phyloP scores from a whole-genome alignment of 2,329 filamentous ascomycete species.

The Endoconidiophora laricicola region DNA sequence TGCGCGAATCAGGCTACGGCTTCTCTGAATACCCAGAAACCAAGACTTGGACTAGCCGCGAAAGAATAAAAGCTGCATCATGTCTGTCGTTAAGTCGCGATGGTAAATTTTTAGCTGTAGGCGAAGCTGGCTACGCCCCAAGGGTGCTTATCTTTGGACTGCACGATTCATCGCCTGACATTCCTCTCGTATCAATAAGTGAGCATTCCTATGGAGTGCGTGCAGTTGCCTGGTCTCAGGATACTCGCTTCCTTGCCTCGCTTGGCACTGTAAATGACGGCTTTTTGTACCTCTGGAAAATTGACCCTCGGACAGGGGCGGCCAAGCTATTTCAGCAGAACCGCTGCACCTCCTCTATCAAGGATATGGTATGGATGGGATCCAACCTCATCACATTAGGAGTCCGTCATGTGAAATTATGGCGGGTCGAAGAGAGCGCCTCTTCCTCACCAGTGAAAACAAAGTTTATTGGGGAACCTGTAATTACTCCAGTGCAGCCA shows the following conservation, averaged over 20 bases:
- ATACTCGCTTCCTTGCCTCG: conserved; percentile 74
- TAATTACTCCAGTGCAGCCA: conserved; percentile 17
- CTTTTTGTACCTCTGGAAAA: conserved; percentile 79
- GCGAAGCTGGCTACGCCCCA: conserved; percentile 88
- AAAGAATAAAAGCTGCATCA: conserved; percentile 86
- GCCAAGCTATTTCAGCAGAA: conserved; percentile 71
- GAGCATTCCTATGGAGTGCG: conserved; percentile 86
- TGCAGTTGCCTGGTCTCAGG: conserved; percentile 74
- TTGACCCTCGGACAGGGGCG: conserved; percentile 66
- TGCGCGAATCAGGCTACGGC: conserved; percentile 32
- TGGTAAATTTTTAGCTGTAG: conserved; percentile 74
- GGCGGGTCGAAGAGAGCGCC: conserved; percentile 59
- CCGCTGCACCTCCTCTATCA: conserved; percentile 76
- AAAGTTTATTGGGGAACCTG: conserved; percentile 26
- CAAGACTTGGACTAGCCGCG: conserved; percentile 73
- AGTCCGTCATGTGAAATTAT: conserved; percentile 82
- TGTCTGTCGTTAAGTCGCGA: conserved; percentile 79
- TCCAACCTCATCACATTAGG: conserved; percentile 71
- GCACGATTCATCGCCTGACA: conserved; percentile 62
- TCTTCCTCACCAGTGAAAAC: conserved; percentile 47
- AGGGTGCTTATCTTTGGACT: conserved; percentile 81
- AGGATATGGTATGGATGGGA: conserved; percentile 82
- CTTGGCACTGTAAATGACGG: conserved; percentile 82
- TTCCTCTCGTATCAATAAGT: conserved; percentile 66
- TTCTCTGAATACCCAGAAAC: conserved; percentile 44